A percentile compares a stretch with the other conserved stretches of the same genome.
phyloP scores from a whole-genome alignment of 1,284 basidiomycete species.

The Mycena citricolor region DNA sequence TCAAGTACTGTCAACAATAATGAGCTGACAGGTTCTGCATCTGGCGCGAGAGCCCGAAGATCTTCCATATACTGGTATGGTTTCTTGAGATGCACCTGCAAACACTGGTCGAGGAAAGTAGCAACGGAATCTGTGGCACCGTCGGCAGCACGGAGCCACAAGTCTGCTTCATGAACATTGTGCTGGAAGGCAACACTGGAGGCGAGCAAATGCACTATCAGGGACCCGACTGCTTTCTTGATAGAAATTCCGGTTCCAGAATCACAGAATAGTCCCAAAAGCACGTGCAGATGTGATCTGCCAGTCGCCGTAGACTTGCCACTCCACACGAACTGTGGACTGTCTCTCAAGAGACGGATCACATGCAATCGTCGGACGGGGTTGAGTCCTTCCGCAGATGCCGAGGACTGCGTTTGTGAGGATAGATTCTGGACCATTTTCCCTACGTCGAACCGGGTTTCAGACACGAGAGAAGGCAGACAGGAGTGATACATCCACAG shows the following conservation, averaged over 20 bases:
- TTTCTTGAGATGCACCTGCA: constrained; percentile 80
- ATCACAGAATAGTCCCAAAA: constrained; percentile 57
- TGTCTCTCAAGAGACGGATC: constrained; percentile 68
- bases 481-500: constrained; percentile 83
- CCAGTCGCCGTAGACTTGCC: constrained; percentile 58
- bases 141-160: constrained; percentile 70
- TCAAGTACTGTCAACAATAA: constrained; percentile 79
- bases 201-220: constrained; percentile 64
- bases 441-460: constrained; percentile 84
- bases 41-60: constrained; percentile 35
- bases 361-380: constrained; percentile 76
- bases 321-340: constrained; percentile 76
- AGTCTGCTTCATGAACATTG: constrained; percentile 65
- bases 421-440: constrained; percentile 48
- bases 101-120: constrained; percentile 83
- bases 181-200: constrained; percentile 82
- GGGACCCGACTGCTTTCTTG: constrained; percentile 51
- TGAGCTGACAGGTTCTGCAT: constrained; percentile 59
- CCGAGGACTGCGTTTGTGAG: constrained; percentile 15
- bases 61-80: constrained; percentile 89
- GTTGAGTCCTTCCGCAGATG: constrained; percentile 46
- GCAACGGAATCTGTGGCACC: constrained; percentile 50
- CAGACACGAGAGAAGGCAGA: constrained; percentile 72
- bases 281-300: constrained; percentile 61
- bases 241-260: constrained; percentile 47